Base-by-base conservation (phyloP, 805 yeast genomes). In the Candida coquimbonensis region DNA sequence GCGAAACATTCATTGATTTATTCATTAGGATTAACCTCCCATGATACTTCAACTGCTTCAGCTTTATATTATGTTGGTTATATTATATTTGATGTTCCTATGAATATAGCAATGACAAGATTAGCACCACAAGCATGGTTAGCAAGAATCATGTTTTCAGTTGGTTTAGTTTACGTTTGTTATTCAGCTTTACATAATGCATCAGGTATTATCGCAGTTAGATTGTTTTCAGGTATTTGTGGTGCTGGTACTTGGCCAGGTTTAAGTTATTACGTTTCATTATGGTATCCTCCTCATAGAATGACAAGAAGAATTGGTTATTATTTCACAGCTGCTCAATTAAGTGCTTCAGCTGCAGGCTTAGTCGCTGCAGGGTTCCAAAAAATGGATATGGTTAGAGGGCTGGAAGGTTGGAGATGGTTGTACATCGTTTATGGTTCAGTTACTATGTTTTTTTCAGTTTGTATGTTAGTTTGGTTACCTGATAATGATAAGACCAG, bases 211-310 rank as follows among this genome's bases (percentile, higher is more conserved):
- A 78, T 80, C 47, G 95, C 89, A 2, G 63, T 80, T 38, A 72
- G 95, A 52, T 78, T 87, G 48, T 71, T 87, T 47, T 74, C 83
- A 27, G 95, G 95, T 40, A 53, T 83, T 46, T 83, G 82, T 47
- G 87, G 87, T 43, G 93, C 95, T 11, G 95, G 95, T 37, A 79
- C 87, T 5, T 87, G 95, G 95, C 95, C 95, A 1, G 95, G 95
- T 9, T 72, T 87, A 83, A 78, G 88, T 21, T 87, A 87, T 64
- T 87, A 87, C 57, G 72, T 87, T 38, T 78, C 90, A 0, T 67
- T 87, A 55, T 87, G 95, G 91, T 87, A 87, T 58, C 96, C 96
- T 2, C 76, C 81, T 43, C 80, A 83, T 40, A 70, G 93, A 49
- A 76, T 80, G 53, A 85, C 95, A 3, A 74, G 77, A 51, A 71